phyloP scores from a whole-genome alignment of 768 basidiomycete genomes.

The Lactarius hengduanensis region DNA sequence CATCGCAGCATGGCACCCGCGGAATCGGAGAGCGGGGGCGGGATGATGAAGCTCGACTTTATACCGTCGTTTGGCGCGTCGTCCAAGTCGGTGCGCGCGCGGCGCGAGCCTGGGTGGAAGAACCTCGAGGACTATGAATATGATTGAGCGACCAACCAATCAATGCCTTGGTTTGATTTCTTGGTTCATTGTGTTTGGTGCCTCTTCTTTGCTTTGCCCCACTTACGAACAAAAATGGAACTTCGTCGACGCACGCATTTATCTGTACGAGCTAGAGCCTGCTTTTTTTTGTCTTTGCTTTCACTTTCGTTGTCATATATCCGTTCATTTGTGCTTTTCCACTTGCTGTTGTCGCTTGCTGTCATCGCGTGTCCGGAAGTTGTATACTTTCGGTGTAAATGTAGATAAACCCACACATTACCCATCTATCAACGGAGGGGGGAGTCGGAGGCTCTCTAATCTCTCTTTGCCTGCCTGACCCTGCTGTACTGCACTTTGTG shows the following conservation, averaged over 20 bases:
- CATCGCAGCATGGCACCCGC: not conserved
- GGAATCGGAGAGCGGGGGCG: not conserved
- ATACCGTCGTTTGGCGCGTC: not conserved
- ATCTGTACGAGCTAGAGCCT: not conserved
- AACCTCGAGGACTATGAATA: slow-evolving; percentile 16
- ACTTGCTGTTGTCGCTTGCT: not conserved
- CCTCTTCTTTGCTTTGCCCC: too few species aligned
- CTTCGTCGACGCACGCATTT: not conserved
- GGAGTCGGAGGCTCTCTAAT: not conserved
- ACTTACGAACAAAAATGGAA: not conserved
- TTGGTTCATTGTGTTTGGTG: not conserved
- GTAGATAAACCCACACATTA: not conserved
- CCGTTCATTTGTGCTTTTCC: not conserved
- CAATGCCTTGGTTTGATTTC: not conserved
- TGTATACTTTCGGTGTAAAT: not conserved
- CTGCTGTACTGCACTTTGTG: not conserved
- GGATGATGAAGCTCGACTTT: not conserved
- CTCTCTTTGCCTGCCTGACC: too few species aligned
- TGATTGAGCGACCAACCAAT: not conserved
- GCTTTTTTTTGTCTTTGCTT: not conserved
- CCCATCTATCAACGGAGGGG: not conserved
- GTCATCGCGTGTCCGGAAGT: not conserved
- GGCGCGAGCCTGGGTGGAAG: slow-evolving; percentile 13
- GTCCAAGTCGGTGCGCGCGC: not conserved
- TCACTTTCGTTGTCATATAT: not conserved